phyloP scores from a whole-genome alignment of 2,329 filamentous ascomycete species.

The Trichoderma hamatum region DNA sequence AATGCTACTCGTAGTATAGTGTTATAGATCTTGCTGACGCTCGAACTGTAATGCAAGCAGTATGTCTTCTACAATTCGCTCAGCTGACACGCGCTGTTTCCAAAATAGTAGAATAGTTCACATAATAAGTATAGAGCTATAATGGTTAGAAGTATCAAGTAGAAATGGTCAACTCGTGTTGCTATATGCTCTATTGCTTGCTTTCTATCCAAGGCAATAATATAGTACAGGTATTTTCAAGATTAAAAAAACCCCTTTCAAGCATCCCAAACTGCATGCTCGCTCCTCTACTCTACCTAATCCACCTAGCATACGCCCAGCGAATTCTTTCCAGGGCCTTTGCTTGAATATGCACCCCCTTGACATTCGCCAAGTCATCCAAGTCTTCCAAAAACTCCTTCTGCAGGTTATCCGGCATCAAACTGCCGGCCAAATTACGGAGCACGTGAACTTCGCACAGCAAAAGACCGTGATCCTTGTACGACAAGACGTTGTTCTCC shows the following conservation, averaged over 20 bases:
- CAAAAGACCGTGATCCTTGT: conserved; percentile 89
- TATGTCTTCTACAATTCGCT: too few relatives aligned
- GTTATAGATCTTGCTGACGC: too few relatives aligned
- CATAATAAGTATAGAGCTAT: neutral
- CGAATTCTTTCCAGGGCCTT: conserved; percentile 80
- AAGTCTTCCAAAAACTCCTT: conserved; percentile 89
- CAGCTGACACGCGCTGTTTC: too few relatives aligned
- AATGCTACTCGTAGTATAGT: too few relatives aligned
- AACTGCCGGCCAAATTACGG: conserved; percentile 59
- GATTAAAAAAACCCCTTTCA: neutral
- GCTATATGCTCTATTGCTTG: neutral
- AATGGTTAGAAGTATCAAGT: neutral
- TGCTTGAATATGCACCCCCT: conserved; percentile 75
- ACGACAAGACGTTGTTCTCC: conserved; percentile 75
- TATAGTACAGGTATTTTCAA: neutral
- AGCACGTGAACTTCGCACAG: conserved; percentile 88
- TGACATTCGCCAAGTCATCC: conserved; percentile 81
- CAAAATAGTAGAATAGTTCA: neutral
- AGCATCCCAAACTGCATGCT: neutral
- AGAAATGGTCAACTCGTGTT: neutral
- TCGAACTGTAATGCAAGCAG: too few relatives aligned
- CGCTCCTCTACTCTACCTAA: conserved; percentile 42
- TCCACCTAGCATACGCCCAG: conserved; percentile 87
- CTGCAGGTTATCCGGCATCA: conserved; percentile 75
- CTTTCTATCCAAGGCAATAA: neutral